A percentile compares a stretch with the other conserved stretches of the same genome.
phyloP scores from a whole-genome alignment of 768 basidiomycete species.

The Pisolithus orientalis region DNA sequence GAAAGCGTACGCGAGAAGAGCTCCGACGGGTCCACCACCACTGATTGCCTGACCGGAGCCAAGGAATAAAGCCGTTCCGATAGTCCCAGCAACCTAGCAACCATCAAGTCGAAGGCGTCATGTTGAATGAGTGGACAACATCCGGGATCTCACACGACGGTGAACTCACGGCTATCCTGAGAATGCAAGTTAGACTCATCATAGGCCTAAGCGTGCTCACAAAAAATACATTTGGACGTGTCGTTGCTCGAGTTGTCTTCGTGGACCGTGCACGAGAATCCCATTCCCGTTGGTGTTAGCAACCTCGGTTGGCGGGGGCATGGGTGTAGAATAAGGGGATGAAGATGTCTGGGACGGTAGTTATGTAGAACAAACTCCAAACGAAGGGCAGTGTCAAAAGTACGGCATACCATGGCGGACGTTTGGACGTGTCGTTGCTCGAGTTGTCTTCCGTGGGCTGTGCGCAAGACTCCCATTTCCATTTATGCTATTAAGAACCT shows the following conservation, averaged over 20 bases:
- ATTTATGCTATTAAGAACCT: too few relatives aligned
- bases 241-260: constrained; percentile 63
- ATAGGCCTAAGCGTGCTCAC: background rate
- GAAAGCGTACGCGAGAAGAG: constrained; percentile 55
- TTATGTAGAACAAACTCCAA: too few relatives aligned
- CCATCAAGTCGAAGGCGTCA: background rate
- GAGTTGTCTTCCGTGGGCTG: constrained; percentile 39
- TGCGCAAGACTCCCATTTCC: background rate
- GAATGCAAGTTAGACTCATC: background rate
- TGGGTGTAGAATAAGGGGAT: too few relatives aligned
- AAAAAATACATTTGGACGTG: constrained; percentile 69
- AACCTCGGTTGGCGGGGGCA: too few relatives aligned
- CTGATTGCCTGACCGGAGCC: constrained; percentile 59
- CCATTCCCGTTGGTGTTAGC: background rate
- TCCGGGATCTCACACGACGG: too few relatives aligned
- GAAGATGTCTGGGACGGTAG: too few relatives aligned
- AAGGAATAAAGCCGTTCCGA: constrained; percentile 70
- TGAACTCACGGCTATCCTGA: too few relatives aligned
- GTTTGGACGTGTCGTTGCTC: constrained; percentile 80
- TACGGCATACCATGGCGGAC: constrained; percentile 22
- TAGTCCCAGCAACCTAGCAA: constrained; percentile 35
- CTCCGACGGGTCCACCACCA: constrained; percentile 60
- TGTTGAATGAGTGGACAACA: background rate
- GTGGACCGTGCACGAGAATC: background rate
- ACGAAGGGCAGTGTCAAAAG: too few relatives aligned